Base-by-base conservation (phyloP, 169 alveolate species). In the Hepatocystis sp. region DNA sequence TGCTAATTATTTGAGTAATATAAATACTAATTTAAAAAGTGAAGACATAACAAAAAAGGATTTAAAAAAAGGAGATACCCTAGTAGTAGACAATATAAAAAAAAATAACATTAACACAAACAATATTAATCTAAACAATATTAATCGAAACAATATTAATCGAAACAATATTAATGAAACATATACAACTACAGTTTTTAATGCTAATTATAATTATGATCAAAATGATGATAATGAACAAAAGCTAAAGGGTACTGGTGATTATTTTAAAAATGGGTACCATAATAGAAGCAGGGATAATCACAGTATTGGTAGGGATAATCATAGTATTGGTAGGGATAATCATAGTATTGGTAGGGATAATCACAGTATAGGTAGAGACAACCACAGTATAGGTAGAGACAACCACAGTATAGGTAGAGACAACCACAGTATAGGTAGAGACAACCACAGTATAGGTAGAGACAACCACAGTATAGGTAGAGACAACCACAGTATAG, bases 1-100 rank as follows among this genome's bases (percentile, higher is more conserved):
- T 40, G 86, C 58, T 7, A 68, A 71, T 5, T 71, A 71, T 36
- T 49, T 71, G 15, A 71, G 86, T 40, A 71, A 58, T 19, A 28
- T 68, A 56, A 71, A 71, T 71, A 71, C 76, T 23, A 27, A 56
- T 3, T 61, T 71, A 15, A 71, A 71, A 47, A 71, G 44, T 39
- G 86, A 71, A 23, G 15, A 40, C 13, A 17, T 55, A 28, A 39
- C 58, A 10, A 71, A 49, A 30, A 71, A 71, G 42, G 86, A 71
- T 21, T 36, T 71, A 30, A 30, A 36, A 8, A 71, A 71, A 36
- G 58, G 58, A 61, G 5, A 13, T 19, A 61, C 65, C 3, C 55
- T 56, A 1, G 40, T 46, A 4, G 11, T 21, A 21, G 42, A 71
- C 2, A 0, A 42, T 0, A 63, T 56, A 17, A 23, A 47, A 4